Percentiles rank a stretch among this genome's conserved stretches.
These are phyloP conservation scores for Plasmodium adleri DNA, from an alignment of 169 alveolate species.

Conservation along the genomic window DNA sequence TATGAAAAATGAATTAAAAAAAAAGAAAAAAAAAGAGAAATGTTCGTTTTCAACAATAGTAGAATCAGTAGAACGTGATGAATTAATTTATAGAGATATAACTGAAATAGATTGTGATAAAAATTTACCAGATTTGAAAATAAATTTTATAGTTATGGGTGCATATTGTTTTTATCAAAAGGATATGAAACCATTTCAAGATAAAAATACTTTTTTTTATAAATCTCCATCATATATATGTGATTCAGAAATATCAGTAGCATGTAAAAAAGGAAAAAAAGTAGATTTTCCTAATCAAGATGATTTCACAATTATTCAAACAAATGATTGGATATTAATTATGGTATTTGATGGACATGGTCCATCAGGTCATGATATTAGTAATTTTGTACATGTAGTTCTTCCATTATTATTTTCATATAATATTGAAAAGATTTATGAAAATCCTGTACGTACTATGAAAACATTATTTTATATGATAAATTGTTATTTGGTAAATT, in stretches of 20 bases:
- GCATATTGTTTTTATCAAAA: constrained; percentile 65
- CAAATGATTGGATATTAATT: constrained; percentile 81
- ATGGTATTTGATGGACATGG: constrained; percentile 92
- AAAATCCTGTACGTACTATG: constrained; percentile 66
- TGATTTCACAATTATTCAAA: constrained; percentile 83
- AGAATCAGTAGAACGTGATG: constrained; percentile 47
- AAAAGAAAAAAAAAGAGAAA: constrained; percentile 37
- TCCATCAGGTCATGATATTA: constrained; percentile 87
- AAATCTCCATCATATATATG: constrained; percentile 75
- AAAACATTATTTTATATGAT: constrained; percentile 75
- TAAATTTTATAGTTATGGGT: constrained; percentile 70
- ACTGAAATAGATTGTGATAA: constrained; percentile 49
- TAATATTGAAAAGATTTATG: constrained; percentile 75
- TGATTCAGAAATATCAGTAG: constrained; percentile 78
- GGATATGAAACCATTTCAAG: constrained; percentile 68
- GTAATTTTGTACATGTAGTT: constrained; percentile 83
- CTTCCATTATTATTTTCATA: constrained; percentile 80
- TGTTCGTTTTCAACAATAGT: constrained; percentile 69
- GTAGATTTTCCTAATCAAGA: constrained; percentile 87
- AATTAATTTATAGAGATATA: constrained; percentile 51
- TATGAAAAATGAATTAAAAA: constrained; percentile 57
- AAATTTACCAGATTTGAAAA: constrained; percentile 62
- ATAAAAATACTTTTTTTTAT: constrained; percentile 72
- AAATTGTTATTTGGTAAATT: constrained; percentile 78
- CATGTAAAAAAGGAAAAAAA: constrained; percentile 84